phyloP scores from a whole-genome alignment of 2,329 filamentous ascomycete species.

The Alternaria ethzedia region DNA sequence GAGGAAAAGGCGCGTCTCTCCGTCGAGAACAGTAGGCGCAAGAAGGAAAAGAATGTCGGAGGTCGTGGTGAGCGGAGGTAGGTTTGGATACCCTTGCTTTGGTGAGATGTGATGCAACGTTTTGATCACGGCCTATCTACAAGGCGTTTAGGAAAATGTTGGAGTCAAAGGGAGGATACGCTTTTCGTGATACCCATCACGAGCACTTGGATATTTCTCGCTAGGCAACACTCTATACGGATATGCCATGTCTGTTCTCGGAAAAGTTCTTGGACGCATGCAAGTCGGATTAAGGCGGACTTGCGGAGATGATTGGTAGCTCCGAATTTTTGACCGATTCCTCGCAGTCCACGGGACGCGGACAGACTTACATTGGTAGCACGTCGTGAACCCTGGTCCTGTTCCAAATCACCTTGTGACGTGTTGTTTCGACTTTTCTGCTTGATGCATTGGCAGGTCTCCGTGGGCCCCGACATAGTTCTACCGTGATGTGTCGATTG shows the following conservation, averaged over 20 bases:
- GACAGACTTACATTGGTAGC: not conserved
- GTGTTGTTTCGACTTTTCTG: not conserved
- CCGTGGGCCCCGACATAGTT: not conserved
- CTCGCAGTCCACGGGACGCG: not conserved
- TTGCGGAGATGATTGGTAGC: not conserved
- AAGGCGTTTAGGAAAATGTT: not conserved
- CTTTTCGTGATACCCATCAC: not conserved
- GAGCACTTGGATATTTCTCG: not conserved
- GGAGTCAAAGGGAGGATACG: not conserved
- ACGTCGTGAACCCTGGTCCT: not conserved
- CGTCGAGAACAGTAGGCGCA: constrained; percentile 53
- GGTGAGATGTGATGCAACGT: not conserved
- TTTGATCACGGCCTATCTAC: not conserved
- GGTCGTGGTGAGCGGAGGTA: constrained; percentile 51
- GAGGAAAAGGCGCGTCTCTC: constrained; percentile 67
- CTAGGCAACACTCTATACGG: not conserved
- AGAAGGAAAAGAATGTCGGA: constrained; percentile 54
- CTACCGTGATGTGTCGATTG: not conserved
- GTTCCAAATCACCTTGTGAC: not conserved
- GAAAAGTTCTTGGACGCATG: not conserved
- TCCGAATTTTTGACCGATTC: not conserved
- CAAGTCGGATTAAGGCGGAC: not conserved
- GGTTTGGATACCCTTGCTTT: not conserved
- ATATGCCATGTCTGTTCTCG: not conserved
- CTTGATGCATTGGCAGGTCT: not conserved